Evolutionary conservation across 495 filamentous ascomycete species (phyloP), one percentile per base, ranked within the genome.

Genomic region (Aspergillus kassunensis): DNA sequence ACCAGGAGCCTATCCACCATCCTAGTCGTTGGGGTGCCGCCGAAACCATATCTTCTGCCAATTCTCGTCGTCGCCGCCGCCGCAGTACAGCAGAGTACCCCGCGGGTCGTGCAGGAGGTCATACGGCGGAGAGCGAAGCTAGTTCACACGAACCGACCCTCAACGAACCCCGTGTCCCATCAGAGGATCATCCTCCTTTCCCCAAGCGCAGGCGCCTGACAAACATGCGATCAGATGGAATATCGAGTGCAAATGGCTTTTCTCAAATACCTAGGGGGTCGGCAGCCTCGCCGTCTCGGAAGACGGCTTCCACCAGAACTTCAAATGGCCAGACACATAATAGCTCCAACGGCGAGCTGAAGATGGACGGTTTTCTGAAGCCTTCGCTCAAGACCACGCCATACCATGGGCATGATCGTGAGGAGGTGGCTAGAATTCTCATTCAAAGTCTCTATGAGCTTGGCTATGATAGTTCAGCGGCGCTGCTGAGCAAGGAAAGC

Each of bases 371-470:
- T 23, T 62, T 66, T 23, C 65, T 59, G 39, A 73, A 74, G 57
- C 57, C 66, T 15, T 61, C 61, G 19, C 53, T 64, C 10, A 58
- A 64, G 53, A 49, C 66, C 23, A 51, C 71, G 10, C 72, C 72
- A 43, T 89, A 84, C 61, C 86, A 81, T 56, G 91, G 90, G 18
- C 92, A 99, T 64, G 85, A 91, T 64, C 84, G 90, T 62, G 92
- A 95, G 72, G 91, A 99, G 70, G 85, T 97, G 10, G 93, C 93
- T 6, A 78, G 93, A 44, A 88, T 99, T 45, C 67, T 97, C 55
- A 95, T 97, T 58, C 93, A 99, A 68, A 87, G 90, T 29, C 70
- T 99, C 42, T 75, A 80, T 19, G 93, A 97, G 65, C 69, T 97
- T 66, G 93, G 92, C 2, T 97, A 97, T 66, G 73, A 82, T 49